Evolutionary conservation across 1,139 yeast species (phyloP), one percentile per base, ranked within the genome.

Genomic region (Kodamaea plutei): DNA sequence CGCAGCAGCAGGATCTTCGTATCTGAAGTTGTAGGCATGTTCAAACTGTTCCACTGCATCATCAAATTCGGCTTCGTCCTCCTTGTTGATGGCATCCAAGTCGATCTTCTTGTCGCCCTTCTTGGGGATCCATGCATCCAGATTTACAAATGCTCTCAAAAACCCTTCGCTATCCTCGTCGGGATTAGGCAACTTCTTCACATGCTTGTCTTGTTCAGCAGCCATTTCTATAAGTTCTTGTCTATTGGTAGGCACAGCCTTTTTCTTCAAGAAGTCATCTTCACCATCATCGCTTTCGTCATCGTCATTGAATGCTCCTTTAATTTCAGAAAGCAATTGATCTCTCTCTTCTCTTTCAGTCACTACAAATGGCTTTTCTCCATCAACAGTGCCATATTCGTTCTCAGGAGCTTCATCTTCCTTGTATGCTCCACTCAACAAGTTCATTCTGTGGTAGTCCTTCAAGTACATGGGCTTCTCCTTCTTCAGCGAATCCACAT

Each of bases 11-110:
- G 95, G 87, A 48, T 91, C 97, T 58, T 93, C 98, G 52, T 76
- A 91, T 54, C 98, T 75, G 69, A 89, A 89, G 50, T 93, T 93
- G 61, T 89, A 91, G 0, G 95, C 96, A 38, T 77, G 76, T 58
- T 93, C 99, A 49, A 87, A 88, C 46, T 77, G 67, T 45, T 93
- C 98, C 3, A 83, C 96, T 1, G 94, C 93, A 31, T 85, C 84
- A 29, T 89, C 97, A 53, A 89, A 91, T 33, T 83, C 89, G 30
- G 83, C 93, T 45, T 87, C 95, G 39, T 79, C 93, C 26, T 76
- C 81, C 20, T 69, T 64, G 36, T 76, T 77, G 33, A 67, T 64
- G 40, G 69, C 64, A 36, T 80, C 84, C 28, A 84, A 64, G 26
- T 78, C 57, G 21, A 76, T 58, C 4, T 66, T 66, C 49, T 75